phyloP scores from a whole-genome alignment of 2,329 filamentous ascomycete species.

The Periconia macrospinosa region DNA sequence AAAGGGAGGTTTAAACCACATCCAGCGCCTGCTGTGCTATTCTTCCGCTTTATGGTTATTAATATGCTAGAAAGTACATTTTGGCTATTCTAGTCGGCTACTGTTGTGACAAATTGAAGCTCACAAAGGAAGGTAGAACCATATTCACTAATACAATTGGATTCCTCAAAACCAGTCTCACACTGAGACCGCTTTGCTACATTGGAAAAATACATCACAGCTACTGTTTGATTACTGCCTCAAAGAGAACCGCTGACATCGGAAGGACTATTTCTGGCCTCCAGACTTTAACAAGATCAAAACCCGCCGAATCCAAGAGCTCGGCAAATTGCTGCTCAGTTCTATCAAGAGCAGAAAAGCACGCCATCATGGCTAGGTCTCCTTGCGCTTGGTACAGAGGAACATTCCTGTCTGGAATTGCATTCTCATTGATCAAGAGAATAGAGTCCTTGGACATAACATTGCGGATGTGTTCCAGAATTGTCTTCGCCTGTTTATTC shows the following conservation, averaged over 20 bases:
- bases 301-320: constrained; percentile 23
- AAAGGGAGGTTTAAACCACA: too few species aligned
- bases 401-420: constrained; percentile 41
- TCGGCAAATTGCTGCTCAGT: constrained; percentile 42
- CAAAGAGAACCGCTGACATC: background rate
- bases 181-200: background rate
- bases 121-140: too few species aligned
- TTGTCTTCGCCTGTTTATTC: constrained; percentile 31
- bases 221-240: background rate
- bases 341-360: constrained; percentile 41
- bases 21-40: too few species aligned
- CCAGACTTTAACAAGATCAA: background rate
- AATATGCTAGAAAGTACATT: too few species aligned
- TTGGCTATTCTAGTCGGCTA: too few species aligned
- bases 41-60: too few species aligned
- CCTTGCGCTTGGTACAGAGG: constrained; percentile 29
- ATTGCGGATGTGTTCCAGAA: constrained; percentile 32
- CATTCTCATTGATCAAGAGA: constrained; percentile 48
- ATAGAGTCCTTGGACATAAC: constrained; percentile 35
- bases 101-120: too few species aligned
- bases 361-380: constrained; percentile 47
- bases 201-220: too few species aligned
- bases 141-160: background rate
- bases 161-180: background rate
- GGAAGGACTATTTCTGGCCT: background rate